Conservation (phyloP, 2,329 filamentous ascomycete species). For the Aspergillus amoenus region DNA sequence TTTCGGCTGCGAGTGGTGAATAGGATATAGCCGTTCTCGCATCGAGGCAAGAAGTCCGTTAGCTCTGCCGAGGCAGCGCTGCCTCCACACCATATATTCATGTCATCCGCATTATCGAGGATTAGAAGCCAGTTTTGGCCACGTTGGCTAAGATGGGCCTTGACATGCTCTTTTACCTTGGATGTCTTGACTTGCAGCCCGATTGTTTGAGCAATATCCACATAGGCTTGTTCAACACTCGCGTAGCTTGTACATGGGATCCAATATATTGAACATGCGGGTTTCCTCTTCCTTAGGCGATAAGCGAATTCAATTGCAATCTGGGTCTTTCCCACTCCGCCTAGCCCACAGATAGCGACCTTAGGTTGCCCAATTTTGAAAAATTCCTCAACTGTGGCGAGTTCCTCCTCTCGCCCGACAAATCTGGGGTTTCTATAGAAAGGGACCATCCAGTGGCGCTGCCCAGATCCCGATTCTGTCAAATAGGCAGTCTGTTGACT, state of each 20-base stretch:
- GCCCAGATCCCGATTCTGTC: too few species aligned
- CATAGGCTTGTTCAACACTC: constrained; percentile 16
- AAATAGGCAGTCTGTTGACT: too few species aligned
- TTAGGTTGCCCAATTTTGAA: too few species aligned
- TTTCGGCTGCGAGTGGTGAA: constrained; percentile 28
- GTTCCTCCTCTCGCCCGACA: too few species aligned
- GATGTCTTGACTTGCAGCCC: constrained; percentile 1
- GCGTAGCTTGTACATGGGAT: constrained; percentile 24
- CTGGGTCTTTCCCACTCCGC: too few species aligned
- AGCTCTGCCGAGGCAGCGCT: background rate
- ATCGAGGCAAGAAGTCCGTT: constrained; percentile 17
- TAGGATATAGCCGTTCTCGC: constrained; percentile 23
- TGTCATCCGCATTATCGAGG: constrained; percentile 25
- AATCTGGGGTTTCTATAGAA: too few species aligned
- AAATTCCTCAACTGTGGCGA: too few species aligned
- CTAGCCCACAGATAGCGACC: too few species aligned
- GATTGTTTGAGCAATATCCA: constrained; percentile 9
- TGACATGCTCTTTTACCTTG: constrained; percentile 8
- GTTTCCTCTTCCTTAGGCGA: constrained; percentile 6
- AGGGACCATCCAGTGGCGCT: too few species aligned
- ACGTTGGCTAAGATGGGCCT: constrained; percentile 12
- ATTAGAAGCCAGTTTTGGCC: constrained; percentile 24
- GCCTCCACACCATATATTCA: constrained; percentile 14
- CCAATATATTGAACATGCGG: constrained; percentile 28
- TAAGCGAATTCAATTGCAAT: constrained; percentile 5